These are phyloP conservation scores for Trichoderma koningiopsis DNA, from an alignment of 2,329 filamentous ascomycete species.

Conservation along the genomic window DNA sequence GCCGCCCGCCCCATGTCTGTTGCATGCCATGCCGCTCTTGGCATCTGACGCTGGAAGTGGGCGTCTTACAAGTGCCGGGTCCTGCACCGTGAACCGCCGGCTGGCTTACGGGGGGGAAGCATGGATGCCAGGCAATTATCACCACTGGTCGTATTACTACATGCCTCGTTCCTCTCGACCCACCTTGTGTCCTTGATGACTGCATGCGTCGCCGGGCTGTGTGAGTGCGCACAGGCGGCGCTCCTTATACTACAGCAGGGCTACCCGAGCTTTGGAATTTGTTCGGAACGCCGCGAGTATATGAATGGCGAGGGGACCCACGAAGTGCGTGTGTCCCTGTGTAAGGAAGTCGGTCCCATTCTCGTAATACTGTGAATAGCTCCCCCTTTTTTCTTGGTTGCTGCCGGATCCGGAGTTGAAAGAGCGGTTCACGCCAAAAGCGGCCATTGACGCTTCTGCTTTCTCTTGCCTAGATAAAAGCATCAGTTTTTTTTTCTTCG, in stretches of 20 bases:
- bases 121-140: background rate
- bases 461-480: background rate
- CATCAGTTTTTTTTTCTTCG: background rate
- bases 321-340: no score
- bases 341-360: background rate
- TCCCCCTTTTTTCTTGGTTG: background rate
- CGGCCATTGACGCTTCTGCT: background rate
- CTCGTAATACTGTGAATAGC: background rate
- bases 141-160: background rate
- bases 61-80: background rate
- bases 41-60: background rate
- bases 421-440: background rate
- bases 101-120: background rate
- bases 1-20: background rate
- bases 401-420: background rate
- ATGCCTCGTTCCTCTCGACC: slow-evolving; percentile 10
- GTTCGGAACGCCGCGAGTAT: background rate
- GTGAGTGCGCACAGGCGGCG: background rate
- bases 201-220: background rate
- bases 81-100: background rate
- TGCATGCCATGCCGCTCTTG: background rate
- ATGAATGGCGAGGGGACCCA: background rate
- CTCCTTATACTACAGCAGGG: background rate
- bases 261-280: background rate
- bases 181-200: background rate